Percentiles rank a stretch among this genome's conserved stretches.
Conservation (phyloP, 805 yeast genomes). For the Pichia cephalocereana region DNA sequence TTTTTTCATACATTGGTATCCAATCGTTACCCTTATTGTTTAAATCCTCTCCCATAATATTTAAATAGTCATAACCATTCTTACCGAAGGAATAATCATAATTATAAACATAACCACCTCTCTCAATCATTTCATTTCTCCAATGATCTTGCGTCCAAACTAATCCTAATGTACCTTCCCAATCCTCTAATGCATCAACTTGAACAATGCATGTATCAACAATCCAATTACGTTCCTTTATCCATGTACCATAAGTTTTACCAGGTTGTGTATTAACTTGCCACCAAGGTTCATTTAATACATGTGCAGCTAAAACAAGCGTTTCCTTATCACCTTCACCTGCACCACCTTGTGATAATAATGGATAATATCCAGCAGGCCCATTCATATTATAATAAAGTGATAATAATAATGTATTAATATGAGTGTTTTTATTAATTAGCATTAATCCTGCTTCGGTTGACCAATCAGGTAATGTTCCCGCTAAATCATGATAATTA, state of each 20-base stretch:
- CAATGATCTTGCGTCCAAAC: conserved; percentile 8
- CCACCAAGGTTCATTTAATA: conserved; percentile 36
- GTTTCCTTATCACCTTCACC: conserved; percentile 80
- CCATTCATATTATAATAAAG: conserved; percentile 61
- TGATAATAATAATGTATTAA: conserved; percentile 46
- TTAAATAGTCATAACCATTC: conserved; percentile 6
- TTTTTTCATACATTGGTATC: conserved; percentile 2
- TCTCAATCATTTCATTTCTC: conserved; percentile 7
- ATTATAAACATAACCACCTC: conserved; percentile 12
- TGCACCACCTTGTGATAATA: conserved; percentile 49
- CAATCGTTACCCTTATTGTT: conserved; percentile 4
- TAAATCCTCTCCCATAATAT: conserved; percentile 7
- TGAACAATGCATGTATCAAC: conserved; percentile 20
- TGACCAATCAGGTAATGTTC: conserved; percentile 56
- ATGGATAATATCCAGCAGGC: conserved; percentile 46
- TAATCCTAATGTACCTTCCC: conserved; percentile 8
- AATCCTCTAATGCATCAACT: conserved; percentile 23
- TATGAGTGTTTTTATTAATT: conserved; percentile 48
- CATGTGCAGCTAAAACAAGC: conserved; percentile 53
- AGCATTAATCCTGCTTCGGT: conserved; percentile 62
- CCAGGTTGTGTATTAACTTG: conserved; percentile 33
- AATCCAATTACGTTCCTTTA: conserved; percentile 10
- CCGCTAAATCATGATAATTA: conserved; percentile 52
- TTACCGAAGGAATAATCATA: conserved; percentile 16
- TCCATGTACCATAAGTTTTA: conserved; percentile 15